Percentiles rank a stretch among this genome's conserved stretches.
Evolutionary conservation across 352 stramenopile species (phyloP).

Genomic region (Phytophthora idaei): DNA sequence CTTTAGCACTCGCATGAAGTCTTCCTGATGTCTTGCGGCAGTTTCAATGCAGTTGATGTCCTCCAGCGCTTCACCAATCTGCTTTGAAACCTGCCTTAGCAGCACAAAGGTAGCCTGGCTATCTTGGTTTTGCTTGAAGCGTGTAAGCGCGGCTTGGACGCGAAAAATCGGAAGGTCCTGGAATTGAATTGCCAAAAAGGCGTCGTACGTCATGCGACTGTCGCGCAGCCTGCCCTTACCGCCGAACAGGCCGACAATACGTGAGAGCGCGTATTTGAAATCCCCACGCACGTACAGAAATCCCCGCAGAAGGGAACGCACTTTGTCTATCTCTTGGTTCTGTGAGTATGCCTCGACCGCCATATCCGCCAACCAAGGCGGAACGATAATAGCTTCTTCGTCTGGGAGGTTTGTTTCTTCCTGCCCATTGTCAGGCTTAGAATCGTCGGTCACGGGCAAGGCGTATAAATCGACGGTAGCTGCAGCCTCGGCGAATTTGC

Average conservation of each 20-base stretch:
- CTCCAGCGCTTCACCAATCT: conserved; percentile 34
- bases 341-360: conserved; percentile 44
- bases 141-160: conserved; percentile 44
- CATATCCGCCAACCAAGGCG: conserved; percentile 40
- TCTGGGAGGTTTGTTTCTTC: conserved; percentile 1
- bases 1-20: conserved; percentile 26
- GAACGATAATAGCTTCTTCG: conserved; percentile 29
- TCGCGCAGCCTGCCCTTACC: conserved; percentile 37
- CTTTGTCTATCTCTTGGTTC: conserved; percentile 52
- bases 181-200: conserved; percentile 51
- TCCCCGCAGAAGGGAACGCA: conserved; percentile 48
- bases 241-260: conserved; percentile 27
- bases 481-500: conserved; percentile 43
- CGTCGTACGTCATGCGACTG: conserved; percentile 42
- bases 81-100: conserved; percentile 39
- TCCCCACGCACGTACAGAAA: conserved; percentile 43
- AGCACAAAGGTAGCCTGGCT: conserved; percentile 36
- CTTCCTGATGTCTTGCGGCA: conserved; percentile 6
- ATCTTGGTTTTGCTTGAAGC: conserved; percentile 53
- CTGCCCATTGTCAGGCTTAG: conserved; percentile 18
- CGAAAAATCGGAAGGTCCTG: conserved; percentile 49
- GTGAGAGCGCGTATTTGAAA: conserved; percentile 41
- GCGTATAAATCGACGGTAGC: conserved; percentile 38
- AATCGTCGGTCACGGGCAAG: conserved; percentile 26
- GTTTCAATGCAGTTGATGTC: conserved; percentile 18